Conservation (phyloP, 331 rosid genomes). For the Malus hybrid region DNA sequence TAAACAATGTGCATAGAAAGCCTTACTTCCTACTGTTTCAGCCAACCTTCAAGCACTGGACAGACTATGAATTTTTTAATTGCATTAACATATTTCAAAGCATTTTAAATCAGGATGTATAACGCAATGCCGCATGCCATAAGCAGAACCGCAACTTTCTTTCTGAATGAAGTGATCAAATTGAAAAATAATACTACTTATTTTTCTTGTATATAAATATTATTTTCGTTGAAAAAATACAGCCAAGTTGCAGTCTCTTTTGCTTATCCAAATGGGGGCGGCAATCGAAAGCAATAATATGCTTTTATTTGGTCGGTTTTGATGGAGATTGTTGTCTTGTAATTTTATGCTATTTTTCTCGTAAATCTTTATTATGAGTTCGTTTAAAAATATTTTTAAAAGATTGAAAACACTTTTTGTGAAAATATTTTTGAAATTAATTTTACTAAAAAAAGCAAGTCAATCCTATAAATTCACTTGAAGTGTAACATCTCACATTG, state of each 20-base stretch:
- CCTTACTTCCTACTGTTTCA: no score
- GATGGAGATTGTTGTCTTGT: constrained; percentile 32
- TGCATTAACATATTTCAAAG: background rate
- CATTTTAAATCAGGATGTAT: background rate
- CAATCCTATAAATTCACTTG: no score
- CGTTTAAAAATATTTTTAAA: no score
- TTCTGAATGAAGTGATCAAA: background rate
- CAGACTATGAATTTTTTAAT: background rate
- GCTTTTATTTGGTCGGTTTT: constrained; percentile 42
- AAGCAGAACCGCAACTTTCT: no score
- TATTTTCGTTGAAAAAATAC: background rate
- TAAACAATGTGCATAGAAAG: no score
- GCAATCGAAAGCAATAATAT: constrained; percentile 26
- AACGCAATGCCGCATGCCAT: background rate
- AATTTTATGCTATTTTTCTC: constrained; percentile 10
- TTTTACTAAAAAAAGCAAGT: no score
- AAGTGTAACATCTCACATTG: no score
- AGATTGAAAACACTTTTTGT: no score
- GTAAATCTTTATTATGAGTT: background rate
- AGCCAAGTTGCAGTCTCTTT: constrained; percentile 5
- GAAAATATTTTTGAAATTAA: no score
- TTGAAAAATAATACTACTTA: background rate
- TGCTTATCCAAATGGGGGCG: constrained; percentile 35
- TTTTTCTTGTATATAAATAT: background rate
- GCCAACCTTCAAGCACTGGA: background rate